These are phyloP conservation scores for Ceratobasidium sp. DNA, from an alignment of 1,284 basidiomycete genomes.

Conservation along the genomic window DNA sequence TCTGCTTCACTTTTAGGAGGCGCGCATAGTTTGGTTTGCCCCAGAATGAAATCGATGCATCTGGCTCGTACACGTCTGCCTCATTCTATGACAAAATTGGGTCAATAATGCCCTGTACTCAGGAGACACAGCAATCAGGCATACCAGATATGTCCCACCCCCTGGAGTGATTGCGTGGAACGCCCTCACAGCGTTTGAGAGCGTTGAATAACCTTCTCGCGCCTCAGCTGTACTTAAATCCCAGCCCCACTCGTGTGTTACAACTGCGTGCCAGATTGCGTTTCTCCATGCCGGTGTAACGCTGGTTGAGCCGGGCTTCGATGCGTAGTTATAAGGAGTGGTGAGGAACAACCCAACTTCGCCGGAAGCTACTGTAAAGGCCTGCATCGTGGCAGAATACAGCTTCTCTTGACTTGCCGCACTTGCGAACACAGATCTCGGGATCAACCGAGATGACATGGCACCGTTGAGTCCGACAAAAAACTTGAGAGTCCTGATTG, in stretches of 20 bases:
- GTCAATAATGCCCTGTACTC: neutral
- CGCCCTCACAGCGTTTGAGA: slow-evolving; percentile 42
- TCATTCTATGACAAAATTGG: slow-evolving; percentile 55
- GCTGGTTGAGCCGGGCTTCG: slow-evolving; percentile 56
- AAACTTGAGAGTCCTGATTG: neutral
- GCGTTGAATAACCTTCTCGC: neutral
- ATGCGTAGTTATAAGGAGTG: slow-evolving; percentile 46
- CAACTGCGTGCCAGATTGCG: slow-evolving; percentile 55
- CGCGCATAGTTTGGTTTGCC: slow-evolving; percentile 57
- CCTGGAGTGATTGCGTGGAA: slow-evolving; percentile 34
- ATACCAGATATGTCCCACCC: slow-evolving; percentile 13
- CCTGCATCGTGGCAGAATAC: neutral
- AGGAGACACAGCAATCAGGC: too few relatives aligned
- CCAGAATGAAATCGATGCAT: slow-evolving; percentile 60
- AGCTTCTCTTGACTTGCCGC: neutral
- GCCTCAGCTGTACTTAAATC: neutral
- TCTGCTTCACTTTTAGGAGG: slow-evolving; percentile 60
- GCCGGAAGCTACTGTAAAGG: neutral
- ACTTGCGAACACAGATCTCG: neutral
- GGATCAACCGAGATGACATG: slow-evolving; percentile 8
- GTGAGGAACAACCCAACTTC: neutral
- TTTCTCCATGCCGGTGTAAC: slow-evolving; percentile 59
- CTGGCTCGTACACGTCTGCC: slow-evolving; percentile 62
- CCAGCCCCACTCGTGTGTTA: slow-evolving; percentile 9
- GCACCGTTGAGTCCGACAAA: slow-evolving; percentile 3